Conservation (phyloP, 2,329 filamentous ascomycete species). For the Fusarium acutatum region DNA sequence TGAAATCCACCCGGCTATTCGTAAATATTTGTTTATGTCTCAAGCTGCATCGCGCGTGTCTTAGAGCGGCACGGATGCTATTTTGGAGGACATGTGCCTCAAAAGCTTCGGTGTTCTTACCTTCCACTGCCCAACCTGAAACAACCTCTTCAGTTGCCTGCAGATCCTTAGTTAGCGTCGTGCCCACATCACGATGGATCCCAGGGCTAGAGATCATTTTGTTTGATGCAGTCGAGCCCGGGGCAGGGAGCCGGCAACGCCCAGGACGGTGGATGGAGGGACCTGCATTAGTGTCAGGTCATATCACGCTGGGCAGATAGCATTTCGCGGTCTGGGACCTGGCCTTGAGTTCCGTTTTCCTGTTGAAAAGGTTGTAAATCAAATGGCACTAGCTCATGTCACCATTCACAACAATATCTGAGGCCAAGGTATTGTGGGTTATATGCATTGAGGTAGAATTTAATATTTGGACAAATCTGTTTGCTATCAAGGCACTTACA, state of each 20-base stretch:
- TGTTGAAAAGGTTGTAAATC: not conserved
- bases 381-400: not conserved
- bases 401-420: not conserved
- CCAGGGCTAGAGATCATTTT: constrained; percentile 22
- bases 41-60: constrained; percentile 3
- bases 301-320: constrained; percentile 30
- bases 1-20: not conserved
- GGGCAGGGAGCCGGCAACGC: constrained; percentile 27
- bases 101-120: constrained; percentile 9
- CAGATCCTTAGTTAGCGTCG: constrained; percentile 35
- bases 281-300: constrained; percentile 42
- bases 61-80: constrained; percentile 16
- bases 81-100: constrained; percentile 9
- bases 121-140: constrained; percentile 38
- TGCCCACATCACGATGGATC: constrained; percentile 18
- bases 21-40: not conserved
- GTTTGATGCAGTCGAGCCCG: constrained; percentile 33
- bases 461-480: not conserved
- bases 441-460: not conserved
- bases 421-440: not conserved
- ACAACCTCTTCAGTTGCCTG: constrained; percentile 37
- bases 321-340: constrained; percentile 8
- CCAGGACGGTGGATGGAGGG: constrained; percentile 37
- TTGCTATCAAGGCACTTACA: not conserved
- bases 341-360: not conserved